A percentile compares a stretch with the other conserved stretches of the same genome.
Evolutionary conservation across 1,284 basidiomycete genomes (phyloP).

Genomic region (Leccinum holopus): DNA sequence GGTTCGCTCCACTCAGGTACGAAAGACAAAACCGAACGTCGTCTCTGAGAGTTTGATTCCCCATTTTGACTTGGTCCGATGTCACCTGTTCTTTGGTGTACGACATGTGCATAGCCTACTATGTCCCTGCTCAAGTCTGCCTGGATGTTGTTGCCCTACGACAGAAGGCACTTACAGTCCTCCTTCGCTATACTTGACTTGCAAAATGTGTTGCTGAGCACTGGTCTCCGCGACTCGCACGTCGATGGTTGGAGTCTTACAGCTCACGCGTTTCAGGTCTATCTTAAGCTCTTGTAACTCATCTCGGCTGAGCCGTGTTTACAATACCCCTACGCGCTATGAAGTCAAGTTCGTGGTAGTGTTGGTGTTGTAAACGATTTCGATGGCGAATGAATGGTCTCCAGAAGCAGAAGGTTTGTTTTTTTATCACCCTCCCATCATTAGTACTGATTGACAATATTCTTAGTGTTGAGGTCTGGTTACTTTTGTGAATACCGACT

Average conservation of each 20-base stretch:
- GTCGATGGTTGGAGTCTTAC: background rate
- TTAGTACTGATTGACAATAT: background rate
- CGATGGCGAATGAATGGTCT: background rate
- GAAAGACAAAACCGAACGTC: background rate
- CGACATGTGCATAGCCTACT: background rate
- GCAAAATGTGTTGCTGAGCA: background rate
- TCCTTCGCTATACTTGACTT: background rate
- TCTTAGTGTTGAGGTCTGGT: background rate
- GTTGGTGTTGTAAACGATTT: background rate
- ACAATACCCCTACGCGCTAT: background rate
- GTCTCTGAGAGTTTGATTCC: background rate
- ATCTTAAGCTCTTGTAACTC: background rate
- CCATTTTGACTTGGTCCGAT: background rate
- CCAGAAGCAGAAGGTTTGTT: background rate
- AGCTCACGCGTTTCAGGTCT: constrained; percentile 6
- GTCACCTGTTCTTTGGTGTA: background rate
- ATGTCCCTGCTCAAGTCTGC: background rate
- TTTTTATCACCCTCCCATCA: background rate
- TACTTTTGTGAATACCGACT: constrained; percentile 7
- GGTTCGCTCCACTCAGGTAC: background rate
- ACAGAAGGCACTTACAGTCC: background rate
- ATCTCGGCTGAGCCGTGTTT: background rate
- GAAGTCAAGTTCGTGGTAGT: background rate
- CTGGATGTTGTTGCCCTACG: background rate
- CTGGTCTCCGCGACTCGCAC: background rate